A percentile compares a stretch with the other conserved stretches of the same genome.
Conservation (phyloP, 345 rosid species). For the Hibiscus trionum region DNA sequence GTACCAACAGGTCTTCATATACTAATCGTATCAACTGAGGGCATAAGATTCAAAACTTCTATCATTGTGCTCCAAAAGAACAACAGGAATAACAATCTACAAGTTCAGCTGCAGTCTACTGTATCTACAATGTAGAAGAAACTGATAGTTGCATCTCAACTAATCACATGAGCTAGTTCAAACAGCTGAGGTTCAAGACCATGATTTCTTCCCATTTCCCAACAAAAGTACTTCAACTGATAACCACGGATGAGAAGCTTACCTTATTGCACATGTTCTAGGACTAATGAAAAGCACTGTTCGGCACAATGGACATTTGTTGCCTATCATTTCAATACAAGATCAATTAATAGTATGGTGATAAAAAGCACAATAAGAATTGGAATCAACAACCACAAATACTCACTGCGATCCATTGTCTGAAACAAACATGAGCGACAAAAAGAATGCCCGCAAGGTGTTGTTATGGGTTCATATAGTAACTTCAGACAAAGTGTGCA, state of each 20-base stretch:
- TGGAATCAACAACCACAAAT: slow-evolving; percentile 14
- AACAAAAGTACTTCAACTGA: neutral
- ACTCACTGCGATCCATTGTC: slow-evolving; percentile 84
- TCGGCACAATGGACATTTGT: slow-evolving; percentile 91
- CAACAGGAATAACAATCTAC: neutral
- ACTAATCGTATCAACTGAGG: neutral
- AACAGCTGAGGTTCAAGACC: neutral
- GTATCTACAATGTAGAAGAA: neutral
- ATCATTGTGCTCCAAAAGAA: neutral
- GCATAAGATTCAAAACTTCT: neutral
- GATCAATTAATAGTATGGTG: slow-evolving; percentile 11
- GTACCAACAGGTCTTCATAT: neutral
- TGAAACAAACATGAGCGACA: slow-evolving; percentile 86
- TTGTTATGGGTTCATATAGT: slow-evolving; percentile 77
- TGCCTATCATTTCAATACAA: slow-evolving; percentile 41
- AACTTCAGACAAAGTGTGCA: slow-evolving; percentile 89
- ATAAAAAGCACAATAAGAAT: slow-evolving; percentile 7
- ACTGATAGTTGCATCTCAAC: slow-evolving; percentile 1
- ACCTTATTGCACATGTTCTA: slow-evolving; percentile 85
- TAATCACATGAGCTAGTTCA: slow-evolving; percentile 6
- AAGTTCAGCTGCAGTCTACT: neutral
- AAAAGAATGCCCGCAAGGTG: slow-evolving; percentile 96
- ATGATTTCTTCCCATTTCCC: neutral
- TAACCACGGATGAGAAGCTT: slow-evolving; percentile 7
- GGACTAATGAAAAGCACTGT: slow-evolving; percentile 78